phyloP scores from a whole-genome alignment of 1,284 basidiomycete genomes.

The Cutaneotrichosporon cavernicola region DNA sequence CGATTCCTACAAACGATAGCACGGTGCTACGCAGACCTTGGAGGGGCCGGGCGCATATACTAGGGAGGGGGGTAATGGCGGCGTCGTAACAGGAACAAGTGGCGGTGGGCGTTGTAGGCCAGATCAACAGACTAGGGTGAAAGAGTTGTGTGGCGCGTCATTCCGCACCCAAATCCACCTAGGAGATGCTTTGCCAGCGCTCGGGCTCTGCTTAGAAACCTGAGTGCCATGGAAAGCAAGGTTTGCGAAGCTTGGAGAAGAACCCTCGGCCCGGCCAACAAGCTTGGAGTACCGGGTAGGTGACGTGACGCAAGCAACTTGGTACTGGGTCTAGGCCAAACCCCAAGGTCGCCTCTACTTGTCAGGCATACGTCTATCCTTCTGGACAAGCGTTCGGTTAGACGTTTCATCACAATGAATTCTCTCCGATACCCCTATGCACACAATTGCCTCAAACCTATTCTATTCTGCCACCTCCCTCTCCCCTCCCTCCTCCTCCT shows the following conservation, averaged over 20 bases:
- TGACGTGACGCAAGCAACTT: too few species aligned
- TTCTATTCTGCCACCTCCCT: too few species aligned
- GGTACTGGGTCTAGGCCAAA: too few species aligned
- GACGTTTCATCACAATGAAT: too few species aligned
- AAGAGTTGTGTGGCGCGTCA: neutral
- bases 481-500: too few species aligned
- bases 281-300: too few species aligned
- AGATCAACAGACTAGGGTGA: neutral
- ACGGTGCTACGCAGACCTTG: neutral
- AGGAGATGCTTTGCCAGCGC: neutral
- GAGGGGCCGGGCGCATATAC: neutral
- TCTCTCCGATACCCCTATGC: too few species aligned
- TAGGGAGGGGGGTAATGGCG: neutral
- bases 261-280: neutral
- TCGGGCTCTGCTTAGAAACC: neutral
- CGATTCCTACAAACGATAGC: neutral
- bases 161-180: neutral
- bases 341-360: too few species aligned
- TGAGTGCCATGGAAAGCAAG: neutral
- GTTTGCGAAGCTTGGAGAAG: neutral
- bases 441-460: too few species aligned
- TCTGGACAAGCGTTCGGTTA: too few species aligned
- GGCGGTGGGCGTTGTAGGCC: neutral
- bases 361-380: too few species aligned
- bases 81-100: neutral